These are phyloP conservation scores for Naganishia vaughanmartiniae DNA, from an alignment of 768 basidiomycete species.

Conservation along the genomic window DNA sequence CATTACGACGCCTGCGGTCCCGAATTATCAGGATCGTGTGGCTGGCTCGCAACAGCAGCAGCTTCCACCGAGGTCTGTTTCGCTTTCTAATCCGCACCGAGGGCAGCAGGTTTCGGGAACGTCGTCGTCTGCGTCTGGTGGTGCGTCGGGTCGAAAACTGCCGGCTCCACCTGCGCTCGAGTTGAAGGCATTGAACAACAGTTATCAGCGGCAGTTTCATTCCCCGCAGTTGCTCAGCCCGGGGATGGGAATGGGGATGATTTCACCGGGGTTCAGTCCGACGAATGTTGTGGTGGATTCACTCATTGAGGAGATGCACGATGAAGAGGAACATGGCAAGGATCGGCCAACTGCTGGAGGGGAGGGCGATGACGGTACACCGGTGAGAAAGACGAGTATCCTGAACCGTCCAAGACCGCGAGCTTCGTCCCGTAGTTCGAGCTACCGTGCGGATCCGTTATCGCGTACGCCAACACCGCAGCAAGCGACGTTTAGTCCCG, in stretches of 20 bases:
- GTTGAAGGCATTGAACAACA: not conserved
- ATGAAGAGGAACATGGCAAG: not conserved
- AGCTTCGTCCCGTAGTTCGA: not conserved
- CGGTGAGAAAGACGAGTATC: slow-evolving; percentile 24
- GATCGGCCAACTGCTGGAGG: not conserved
- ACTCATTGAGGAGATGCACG: slow-evolving; percentile 25
- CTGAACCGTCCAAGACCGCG: slow-evolving; percentile 28
- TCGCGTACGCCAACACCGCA: slow-evolving; percentile 19
- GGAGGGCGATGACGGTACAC: not conserved
- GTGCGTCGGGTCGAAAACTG: not conserved
- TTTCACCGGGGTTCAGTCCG: slow-evolving; percentile 16
- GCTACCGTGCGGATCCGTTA: not conserved
- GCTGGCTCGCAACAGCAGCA: not conserved
- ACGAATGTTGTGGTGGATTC: slow-evolving; percentile 15
- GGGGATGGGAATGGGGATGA: slow-evolving; percentile 6
- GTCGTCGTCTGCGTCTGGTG: not conserved
- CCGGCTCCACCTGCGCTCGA: not conserved
- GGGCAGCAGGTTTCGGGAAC: not conserved
- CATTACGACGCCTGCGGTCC: not conserved
- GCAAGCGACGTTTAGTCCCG: slow-evolving; percentile 10
- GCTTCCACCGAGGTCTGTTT: not conserved
- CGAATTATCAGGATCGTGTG: not conserved
- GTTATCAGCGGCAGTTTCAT: not conserved
- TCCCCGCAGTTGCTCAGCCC: slow-evolving; percentile 4
- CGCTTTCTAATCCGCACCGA: not conserved